These are phyloP conservation scores for Tuber aestivum DNA, from an alignment of 495 filamentous ascomycete genomes.

Conservation along the genomic window DNA sequence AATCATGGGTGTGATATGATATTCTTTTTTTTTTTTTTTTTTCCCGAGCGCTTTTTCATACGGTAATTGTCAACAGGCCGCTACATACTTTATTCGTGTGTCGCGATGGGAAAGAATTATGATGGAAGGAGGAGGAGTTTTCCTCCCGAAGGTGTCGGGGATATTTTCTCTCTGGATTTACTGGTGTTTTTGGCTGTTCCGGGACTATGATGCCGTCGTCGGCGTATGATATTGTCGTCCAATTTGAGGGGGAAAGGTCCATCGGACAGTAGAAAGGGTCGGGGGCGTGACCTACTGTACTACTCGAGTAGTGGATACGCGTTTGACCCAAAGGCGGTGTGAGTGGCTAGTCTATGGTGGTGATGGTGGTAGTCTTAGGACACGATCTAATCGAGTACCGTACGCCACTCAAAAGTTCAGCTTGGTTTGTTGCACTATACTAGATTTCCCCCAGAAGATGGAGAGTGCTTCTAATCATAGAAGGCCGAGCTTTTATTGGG, in stretches of 20 bases:
- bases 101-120: not conserved
- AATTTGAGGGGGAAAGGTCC: not conserved
- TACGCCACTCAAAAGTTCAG: not conserved
- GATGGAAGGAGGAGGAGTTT: not conserved
- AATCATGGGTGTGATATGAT: too few species aligned
- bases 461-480: not conserved
- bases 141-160: not conserved
- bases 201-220: not conserved
- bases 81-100: not conserved
- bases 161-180: not conserved
- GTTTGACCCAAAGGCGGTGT: not conserved
- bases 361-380: not conserved
- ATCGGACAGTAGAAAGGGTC: too few species aligned
- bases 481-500: not conserved
- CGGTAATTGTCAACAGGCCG: too few species aligned
- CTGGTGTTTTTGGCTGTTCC: not conserved
- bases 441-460: not conserved
- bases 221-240: not conserved
- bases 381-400: not conserved
- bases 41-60: not conserved
- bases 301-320: too few species aligned
- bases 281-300: too few species aligned
- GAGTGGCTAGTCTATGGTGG: too few species aligned
- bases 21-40: too few species aligned
- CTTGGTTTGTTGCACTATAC: not conserved